A percentile compares a stretch with the other conserved stretches of the same genome.
Evolutionary conservation across 2,329 filamentous ascomycete genomes (phyloP).

Genomic region (Corynespora cassiicola): DNA sequence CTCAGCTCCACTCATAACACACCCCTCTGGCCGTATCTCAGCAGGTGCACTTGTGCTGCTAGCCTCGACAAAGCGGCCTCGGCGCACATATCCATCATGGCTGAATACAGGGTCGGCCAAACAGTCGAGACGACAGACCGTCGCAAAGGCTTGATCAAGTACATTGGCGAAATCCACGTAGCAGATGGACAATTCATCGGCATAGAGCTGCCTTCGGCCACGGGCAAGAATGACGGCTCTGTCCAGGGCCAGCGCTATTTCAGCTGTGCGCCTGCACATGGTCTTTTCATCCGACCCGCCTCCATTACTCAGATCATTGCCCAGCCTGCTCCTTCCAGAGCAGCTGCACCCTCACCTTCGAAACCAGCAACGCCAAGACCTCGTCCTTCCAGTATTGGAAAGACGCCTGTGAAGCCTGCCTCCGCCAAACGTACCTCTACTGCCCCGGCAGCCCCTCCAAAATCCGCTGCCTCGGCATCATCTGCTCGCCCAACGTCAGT

Average conservation of each 20-base stretch:
- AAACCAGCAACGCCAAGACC: constrained; percentile 21
- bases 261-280: constrained; percentile 71
- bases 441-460: not conserved
- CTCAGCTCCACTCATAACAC: not conserved
- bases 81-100: constrained; percentile 22
- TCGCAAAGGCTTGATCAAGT: constrained; percentile 78
- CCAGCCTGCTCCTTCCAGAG: constrained; percentile 42
- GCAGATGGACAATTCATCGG: constrained; percentile 86
- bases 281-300: constrained; percentile 85
- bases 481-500: no score
- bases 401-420: constrained; percentile 14
- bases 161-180: constrained; percentile 79
- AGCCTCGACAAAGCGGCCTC: not conserved
- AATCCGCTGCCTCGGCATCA: constrained; percentile 3
- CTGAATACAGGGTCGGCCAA: constrained; percentile 63
- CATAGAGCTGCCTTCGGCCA: constrained; percentile 80
- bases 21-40: no score
- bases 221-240: constrained; percentile 92
- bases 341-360: constrained; percentile 18
- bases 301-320: constrained; percentile 64
- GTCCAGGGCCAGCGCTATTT: constrained; percentile 90
- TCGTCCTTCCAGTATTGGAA: constrained; percentile 31
- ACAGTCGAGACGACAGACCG: constrained; percentile 80
- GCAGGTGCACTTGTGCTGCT: not conserved
- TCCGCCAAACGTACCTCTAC: constrained; percentile 11